Evolutionary conservation across 805 yeast species (phyloP), one percentile per base, ranked within the genome.

Genomic region (Candida endomychidarum): DNA sequence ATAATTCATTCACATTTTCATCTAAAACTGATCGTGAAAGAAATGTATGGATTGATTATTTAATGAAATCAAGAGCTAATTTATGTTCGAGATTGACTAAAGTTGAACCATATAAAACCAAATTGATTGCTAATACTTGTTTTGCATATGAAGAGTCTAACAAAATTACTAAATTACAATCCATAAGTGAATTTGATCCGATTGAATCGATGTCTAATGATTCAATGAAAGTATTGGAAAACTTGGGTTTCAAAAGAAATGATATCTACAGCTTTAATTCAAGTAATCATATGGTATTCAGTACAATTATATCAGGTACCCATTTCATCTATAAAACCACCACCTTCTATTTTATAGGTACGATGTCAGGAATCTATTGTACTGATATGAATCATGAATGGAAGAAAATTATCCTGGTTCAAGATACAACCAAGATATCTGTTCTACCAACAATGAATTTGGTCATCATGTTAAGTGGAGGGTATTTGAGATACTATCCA

Each of bases 81-180:
- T 50, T 65, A 35, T 56, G 66, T 33, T 38, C 41, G n/a, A 41
- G 65, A 29, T 52, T 59, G 17, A 34, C 43, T 14, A 68, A 60
- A 21, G 55, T 70, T 1, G 83, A 77, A 42, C 83, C 86, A 0
- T 81, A 81, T 54, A 53, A 65, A 8, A 53, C 84, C 27, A 61
- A 65, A 24, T 69, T 77, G 5, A 53, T 86, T 5, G 66, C 83
- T 5, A 83, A 80, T 49, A 67, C 74, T 18, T 68, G 72, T 40
- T 86, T 86, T 60, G 82, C 80, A 2, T 84, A 81, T 56, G 83
- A 78, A n/a, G 74, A 69, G 3, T 62, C 70, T 6, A 75, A 71
- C 28, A 66, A 72, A 15, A 70, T 80, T 1, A 56, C 56, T 2
- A 80, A 74, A 51, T 39, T 83, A 28, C 84, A 82, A 4, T 57